Conservation (phyloP, 495 filamentous ascomycete genomes). For the Symbiotaphrina buchneri region DNA sequence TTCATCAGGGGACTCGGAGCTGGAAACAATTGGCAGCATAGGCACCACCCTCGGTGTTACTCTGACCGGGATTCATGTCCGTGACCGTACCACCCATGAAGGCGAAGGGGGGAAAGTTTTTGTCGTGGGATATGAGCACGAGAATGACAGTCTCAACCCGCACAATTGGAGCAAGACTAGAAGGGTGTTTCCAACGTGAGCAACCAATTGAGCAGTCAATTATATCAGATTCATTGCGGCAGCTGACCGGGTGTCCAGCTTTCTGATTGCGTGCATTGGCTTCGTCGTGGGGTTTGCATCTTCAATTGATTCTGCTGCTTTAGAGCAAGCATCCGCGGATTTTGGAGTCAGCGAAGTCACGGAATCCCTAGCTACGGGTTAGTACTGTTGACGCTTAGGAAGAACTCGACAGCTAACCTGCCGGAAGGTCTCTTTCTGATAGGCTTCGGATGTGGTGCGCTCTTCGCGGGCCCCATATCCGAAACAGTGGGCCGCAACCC, state of each 20-base stretch:
- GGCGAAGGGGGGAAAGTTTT: conserved; percentile 21
- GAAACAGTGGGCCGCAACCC: conserved; percentile 38
- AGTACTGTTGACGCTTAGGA: too few species aligned
- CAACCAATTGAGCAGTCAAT: too few species aligned
- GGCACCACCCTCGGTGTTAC: conserved; percentile 13
- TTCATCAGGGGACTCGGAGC: conserved; percentile 2
- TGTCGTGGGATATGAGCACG: conserved; percentile 31
- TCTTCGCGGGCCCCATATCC: conserved; percentile 27
- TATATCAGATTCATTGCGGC: too few species aligned
- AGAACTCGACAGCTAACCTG: not conserved
- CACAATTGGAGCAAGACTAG: conserved; percentile 25
- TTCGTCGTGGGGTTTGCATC: conserved; percentile 27
- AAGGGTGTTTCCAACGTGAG: too few species aligned
- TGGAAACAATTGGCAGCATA: conserved; percentile 8
- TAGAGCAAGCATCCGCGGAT: conserved; percentile 18
- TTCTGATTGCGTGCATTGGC: conserved; percentile 27
- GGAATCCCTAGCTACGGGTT: conserved; percentile 24
- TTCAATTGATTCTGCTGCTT: conserved; percentile 23
- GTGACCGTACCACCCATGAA: conserved; percentile 11
- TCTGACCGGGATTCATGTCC: conserved; percentile 18
- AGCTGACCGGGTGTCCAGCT: conserved; percentile 20
- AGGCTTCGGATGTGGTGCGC: conserved; percentile 33
- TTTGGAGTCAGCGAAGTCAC: conserved; percentile 28
- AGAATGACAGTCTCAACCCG: conserved; percentile 29
- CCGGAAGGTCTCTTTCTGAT: conserved; percentile 28